Evolutionary conservation across 1,284 basidiomycete genomes (phyloP).

Genomic region (Austroboletus novae-zelandiae): DNA sequence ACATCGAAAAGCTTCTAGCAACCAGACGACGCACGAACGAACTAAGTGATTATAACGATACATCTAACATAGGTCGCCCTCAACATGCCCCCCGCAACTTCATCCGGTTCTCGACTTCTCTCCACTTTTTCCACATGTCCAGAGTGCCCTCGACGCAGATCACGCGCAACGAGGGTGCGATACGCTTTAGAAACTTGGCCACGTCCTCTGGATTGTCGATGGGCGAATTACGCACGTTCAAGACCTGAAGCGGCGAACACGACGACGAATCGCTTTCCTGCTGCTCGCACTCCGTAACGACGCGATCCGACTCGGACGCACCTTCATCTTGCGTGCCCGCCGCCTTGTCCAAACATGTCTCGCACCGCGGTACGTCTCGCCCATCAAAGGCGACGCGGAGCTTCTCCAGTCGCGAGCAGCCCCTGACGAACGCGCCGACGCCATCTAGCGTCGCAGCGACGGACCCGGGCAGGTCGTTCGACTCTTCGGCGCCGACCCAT

Average conservation of each 20-base stretch:
- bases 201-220: slow-evolving; percentile 26
- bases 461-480: slow-evolving; percentile 9
- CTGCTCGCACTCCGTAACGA: neutral
- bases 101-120: slow-evolving; percentile 29
- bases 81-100: slow-evolving; percentile 9
- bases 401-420: slow-evolving; percentile 18
- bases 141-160: slow-evolving; percentile 28
- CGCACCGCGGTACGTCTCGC: neutral
- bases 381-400: slow-evolving; percentile 28
- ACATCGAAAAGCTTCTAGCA: neutral
- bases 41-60: neutral
- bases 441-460: slow-evolving; percentile 23
- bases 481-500: slow-evolving; percentile 23
- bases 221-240: slow-evolving; percentile 31
- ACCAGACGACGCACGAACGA: neutral
- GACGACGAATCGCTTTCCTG: neutral
- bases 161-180: slow-evolving; percentile 24
- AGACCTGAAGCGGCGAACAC: slow-evolving; percentile 15
- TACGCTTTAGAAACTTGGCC: slow-evolving; percentile 25
- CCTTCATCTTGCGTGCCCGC: neutral
- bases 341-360: neutral
- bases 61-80: neutral
- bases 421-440: slow-evolving; percentile 18
- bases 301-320: neutral
- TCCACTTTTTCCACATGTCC: slow-evolving; percentile 30